A percentile compares a stretch with the other conserved stretches of the same genome.
These are phyloP conservation scores for Scutellaria barbata DNA, from an alignment of 257 asterid species.

Conservation along the genomic window DNA sequence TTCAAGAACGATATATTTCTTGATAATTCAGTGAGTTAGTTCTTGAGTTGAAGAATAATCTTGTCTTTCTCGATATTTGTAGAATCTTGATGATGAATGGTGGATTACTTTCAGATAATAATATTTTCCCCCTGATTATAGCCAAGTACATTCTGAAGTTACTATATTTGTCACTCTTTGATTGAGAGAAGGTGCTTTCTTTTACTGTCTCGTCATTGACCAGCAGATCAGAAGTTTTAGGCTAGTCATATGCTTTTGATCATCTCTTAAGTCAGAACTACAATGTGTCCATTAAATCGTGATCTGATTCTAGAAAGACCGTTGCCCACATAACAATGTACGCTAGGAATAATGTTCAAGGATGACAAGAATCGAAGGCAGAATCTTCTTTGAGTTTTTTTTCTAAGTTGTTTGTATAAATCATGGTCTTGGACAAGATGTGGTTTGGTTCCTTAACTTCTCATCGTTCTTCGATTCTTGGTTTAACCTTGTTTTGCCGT, in stretches of 20 bases:
- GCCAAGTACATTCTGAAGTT: not conserved
- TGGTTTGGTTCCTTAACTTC: not conserved
- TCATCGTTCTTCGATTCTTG: not conserved
- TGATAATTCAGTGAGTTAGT: not conserved
- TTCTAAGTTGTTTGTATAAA: not conserved
- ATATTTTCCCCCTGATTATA: not conserved
- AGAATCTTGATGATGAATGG: not conserved
- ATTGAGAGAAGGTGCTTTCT: not conserved
- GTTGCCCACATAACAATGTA: not conserved
- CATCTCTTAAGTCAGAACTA: not conserved
- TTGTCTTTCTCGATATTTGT: not conserved
- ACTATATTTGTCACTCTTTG: too few relatives aligned
- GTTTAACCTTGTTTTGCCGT: not conserved
- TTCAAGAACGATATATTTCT: conserved; percentile 13
- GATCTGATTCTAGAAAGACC: not conserved
- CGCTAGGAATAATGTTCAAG: not conserved
- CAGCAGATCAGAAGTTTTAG: not conserved
- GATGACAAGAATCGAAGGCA: not conserved
- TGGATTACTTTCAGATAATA: too few relatives aligned
- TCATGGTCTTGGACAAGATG: not conserved
- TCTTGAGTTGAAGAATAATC: conserved; percentile 4
- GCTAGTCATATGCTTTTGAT: not conserved
- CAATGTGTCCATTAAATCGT: not conserved
- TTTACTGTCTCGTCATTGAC: not conserved
- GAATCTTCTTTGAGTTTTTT: not conserved